phyloP scores from a whole-genome alignment of 1,284 basidiomycete genomes.

The Heterobasidion parviporum region DNA sequence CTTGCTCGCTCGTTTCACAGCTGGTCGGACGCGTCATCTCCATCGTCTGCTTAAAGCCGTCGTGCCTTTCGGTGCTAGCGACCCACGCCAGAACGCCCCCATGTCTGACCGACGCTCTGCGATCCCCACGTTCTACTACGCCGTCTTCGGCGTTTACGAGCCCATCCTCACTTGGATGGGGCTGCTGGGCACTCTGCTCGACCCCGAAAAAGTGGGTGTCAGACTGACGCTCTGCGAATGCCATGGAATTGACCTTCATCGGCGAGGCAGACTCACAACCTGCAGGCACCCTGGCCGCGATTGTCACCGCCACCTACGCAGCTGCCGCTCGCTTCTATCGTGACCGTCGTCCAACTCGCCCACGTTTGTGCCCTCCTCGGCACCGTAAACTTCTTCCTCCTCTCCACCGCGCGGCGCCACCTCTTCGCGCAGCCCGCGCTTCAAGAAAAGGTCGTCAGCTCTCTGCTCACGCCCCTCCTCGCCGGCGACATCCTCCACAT shows the following conservation, averaged over 20 bases:
- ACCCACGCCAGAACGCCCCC: background rate
- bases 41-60: no score
- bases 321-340: constrained; percentile 53
- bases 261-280: constrained; percentile 50
- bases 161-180: constrained; percentile 57
- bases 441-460: constrained; percentile 60
- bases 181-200: constrained; percentile 55
- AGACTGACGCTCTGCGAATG: background rate
- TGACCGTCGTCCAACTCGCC: constrained; percentile 62
- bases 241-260: background rate
- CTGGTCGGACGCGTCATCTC: no score
- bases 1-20: no score
- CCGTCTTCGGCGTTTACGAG: constrained; percentile 65
- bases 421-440: constrained; percentile 47
- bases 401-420: constrained; percentile 50
- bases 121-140: constrained; percentile 63
- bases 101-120: no score
- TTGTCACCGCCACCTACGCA: constrained; percentile 34
- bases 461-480: constrained; percentile 58
- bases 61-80: background rate
- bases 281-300: constrained; percentile 63
- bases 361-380: constrained; percentile 70
- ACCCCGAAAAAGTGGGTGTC: constrained; percentile 51
- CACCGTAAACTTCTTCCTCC: constrained; percentile 57
- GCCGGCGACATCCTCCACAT: constrained; percentile 61